These are phyloP conservation scores for Alternaria postmessia DNA, from an alignment of 2,329 filamentous ascomycete species.

Conservation along the genomic window DNA sequence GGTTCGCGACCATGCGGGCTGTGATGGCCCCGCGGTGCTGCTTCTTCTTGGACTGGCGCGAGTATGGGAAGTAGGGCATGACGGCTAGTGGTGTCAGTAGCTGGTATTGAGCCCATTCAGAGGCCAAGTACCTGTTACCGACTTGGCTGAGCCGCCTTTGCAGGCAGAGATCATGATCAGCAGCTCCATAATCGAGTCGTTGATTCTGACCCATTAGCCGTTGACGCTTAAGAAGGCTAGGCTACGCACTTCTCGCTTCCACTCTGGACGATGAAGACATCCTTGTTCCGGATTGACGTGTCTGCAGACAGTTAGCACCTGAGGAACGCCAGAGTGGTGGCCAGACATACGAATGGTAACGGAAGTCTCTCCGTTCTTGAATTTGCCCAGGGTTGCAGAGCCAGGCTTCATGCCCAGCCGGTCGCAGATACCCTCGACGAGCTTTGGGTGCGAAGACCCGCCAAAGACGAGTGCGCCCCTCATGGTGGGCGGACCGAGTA, in stretches of 20 bases:
- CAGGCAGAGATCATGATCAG: slow-evolving; percentile 99
- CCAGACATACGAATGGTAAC: slow-evolving; percentile 67
- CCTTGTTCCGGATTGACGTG: slow-evolving; percentile 87
- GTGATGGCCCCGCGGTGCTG: slow-evolving; percentile 95
- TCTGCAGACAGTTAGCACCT: slow-evolving; percentile 48
- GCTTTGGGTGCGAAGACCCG: slow-evolving; percentile 69
- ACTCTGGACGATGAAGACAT: slow-evolving; percentile 98
- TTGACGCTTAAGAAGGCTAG: slow-evolving; percentile 15
- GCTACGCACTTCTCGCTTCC: slow-evolving; percentile 75
- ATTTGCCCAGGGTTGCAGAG: slow-evolving; percentile 69
- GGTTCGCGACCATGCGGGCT: slow-evolving; percentile 94
- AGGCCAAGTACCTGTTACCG: slow-evolving; percentile 80
- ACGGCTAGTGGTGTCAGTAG: slow-evolving; percentile 66
- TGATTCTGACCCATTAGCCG: slow-evolving; percentile 67
- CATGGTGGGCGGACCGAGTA: slow-evolving; percentile 60
- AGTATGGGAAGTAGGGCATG: slow-evolving; percentile 97
- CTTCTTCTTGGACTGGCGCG: slow-evolving; percentile 99
- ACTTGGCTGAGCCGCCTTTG: slow-evolving; percentile 96
- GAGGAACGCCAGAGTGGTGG: slow-evolving; percentile 4
- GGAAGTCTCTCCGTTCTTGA: slow-evolving; percentile 74
- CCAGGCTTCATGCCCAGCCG: slow-evolving; percentile 68
- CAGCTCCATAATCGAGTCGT: slow-evolving; percentile 98
- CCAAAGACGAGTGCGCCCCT: slow-evolving; percentile 73
- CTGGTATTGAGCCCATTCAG: slow-evolving; percentile 11
- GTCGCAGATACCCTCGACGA: slow-evolving; percentile 72